Evolutionary conservation across 2,329 filamentous ascomycete species (phyloP).

Genomic region (Colletotrichum lindemuthianum): DNA sequence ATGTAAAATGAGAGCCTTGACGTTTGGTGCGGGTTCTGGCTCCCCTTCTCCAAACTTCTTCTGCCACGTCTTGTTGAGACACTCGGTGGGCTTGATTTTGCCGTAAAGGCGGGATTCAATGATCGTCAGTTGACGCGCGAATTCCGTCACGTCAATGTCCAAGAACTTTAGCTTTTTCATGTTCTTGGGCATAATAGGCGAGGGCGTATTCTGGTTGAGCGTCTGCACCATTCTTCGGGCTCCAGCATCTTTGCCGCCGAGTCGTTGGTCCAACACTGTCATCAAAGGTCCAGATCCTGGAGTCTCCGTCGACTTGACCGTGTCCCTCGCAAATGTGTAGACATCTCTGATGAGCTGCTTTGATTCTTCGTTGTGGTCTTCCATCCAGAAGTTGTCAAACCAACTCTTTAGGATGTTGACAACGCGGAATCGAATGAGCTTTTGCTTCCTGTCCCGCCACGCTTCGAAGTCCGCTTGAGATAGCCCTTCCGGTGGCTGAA

Average conservation of each 20-base stretch:
- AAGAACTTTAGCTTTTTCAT: conserved; percentile 99
- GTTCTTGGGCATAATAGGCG: conserved; percentile 95
- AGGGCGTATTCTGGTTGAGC: conserved; percentile 81
- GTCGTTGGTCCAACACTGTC: conserved; percentile 86
- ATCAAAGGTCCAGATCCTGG: conserved; percentile 87
- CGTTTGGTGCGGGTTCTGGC: conserved; percentile 88
- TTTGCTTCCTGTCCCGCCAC: conserved; percentile 96
- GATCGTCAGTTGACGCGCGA: conserved; percentile 96
- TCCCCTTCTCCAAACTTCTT: conserved; percentile 89
- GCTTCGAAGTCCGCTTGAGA: conserved; percentile 79
- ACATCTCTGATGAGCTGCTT: conserved; percentile 88
- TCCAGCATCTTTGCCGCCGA: conserved; percentile 87
- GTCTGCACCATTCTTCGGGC: conserved; percentile 89
- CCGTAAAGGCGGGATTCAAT: conserved; percentile 95
- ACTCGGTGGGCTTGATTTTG: conserved; percentile 96
- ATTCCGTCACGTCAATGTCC: conserved; percentile 95
- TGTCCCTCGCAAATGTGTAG: conserved; percentile 89
- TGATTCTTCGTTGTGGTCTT: conserved; percentile 85
- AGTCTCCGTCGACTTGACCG: conserved; percentile 92
- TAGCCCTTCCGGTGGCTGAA: conserved; percentile 89
- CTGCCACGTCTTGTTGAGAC: conserved; percentile 98
- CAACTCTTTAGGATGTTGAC: conserved; percentile 98
- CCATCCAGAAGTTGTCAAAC: conserved; percentile 99
- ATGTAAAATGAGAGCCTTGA: conserved; percentile 95
- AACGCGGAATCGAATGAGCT: conserved; percentile 92